A percentile compares a stretch with the other conserved stretches of the same genome.
These are phyloP conservation scores for Rhodotorula sphaerocarpa DNA, from an alignment of 768 basidiomycete species.

Conservation along the genomic window DNA sequence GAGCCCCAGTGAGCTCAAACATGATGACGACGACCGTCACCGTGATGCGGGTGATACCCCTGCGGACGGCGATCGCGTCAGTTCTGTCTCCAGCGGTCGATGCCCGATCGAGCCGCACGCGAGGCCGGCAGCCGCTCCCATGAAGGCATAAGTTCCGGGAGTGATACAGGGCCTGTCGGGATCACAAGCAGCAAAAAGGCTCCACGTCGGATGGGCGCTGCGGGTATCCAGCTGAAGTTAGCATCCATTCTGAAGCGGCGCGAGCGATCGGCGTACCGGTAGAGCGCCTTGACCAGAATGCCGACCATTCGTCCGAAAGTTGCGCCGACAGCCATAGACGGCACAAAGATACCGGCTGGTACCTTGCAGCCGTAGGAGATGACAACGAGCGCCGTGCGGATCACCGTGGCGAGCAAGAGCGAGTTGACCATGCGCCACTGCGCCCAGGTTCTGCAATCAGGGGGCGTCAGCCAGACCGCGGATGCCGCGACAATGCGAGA, in stretches of 20 bases:
- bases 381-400: conserved; percentile 76
- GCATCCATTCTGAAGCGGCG: not conserved
- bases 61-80: conserved; percentile 41
- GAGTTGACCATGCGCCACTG: conserved; percentile 97
- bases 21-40: conserved; percentile 98
- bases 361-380: conserved; percentile 94
- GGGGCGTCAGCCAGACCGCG: not conserved
- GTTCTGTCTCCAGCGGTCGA: not conserved
- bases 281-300: conserved; percentile 87
- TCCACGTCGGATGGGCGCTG: conserved; percentile 72
- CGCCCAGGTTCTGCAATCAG: conserved; percentile 58
- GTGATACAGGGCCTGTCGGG: conserved; percentile 95
- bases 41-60: conserved; percentile 93
- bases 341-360: conserved; percentile 95
- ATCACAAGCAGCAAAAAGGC: conserved; percentile 80
- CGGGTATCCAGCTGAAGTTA: not conserved
- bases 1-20: conserved; percentile 94
- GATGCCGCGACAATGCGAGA: conserved; percentile 5
- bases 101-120: conserved; percentile 51
- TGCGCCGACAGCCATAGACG: conserved; percentile 97
- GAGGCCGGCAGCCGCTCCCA: conserved; percentile 91
- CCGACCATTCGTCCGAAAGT: conserved; percentile 96
- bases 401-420: conserved; percentile 77
- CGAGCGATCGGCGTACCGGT: conserved; percentile 51
- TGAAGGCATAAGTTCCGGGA: conserved; percentile 93